Base-by-base conservation (phyloP, 2,329 filamentous ascomycete species). In the Chrysoporthe puriensis region DNA sequence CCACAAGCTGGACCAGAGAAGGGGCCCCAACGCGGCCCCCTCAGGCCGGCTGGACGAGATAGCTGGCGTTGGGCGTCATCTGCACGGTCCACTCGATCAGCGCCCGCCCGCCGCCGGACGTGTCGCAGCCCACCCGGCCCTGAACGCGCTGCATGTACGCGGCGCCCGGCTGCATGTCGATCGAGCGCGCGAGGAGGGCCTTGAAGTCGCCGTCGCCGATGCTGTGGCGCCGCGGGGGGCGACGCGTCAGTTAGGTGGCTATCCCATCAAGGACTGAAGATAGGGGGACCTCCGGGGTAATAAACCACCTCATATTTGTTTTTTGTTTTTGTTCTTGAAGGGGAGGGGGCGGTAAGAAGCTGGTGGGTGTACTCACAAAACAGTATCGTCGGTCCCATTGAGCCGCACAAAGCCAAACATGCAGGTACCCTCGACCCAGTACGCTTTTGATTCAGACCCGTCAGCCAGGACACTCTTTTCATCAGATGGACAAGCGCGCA, bases 381-480 rank as follows among this genome's bases (percentile, higher is more conserved):
- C 40, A 16, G 36, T 43, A 11, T 66, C 54, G 32, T 65, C 18
- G 13, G 54, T 34, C 18, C 50, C 62, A 42, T 68, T 63, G 4
- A 52, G 18, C n/a, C 66, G 59, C 48, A 46, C 60, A n/a, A 68
- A 61, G 2, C 62, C 66, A 21, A 68, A 68, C 62, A 65, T 11
- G 63, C 66, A 68, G 32, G 32, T 65, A 48, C 66, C 62, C 11
- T 43, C 18, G 9, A n/a, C 14, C 16, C 5, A 56, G 36, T 63
- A 63, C 6, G 36, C 62, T 63, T 48, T 46, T 34, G 21, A 46
- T 32, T 6, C 14, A 11, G 32, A 52, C 3, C 14, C 21, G 4
- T 54, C 14, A 54, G 50, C 26, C 21, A 54, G 50, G 11, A 0
- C 7, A 26, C 21, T 26, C 44, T 26, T 26, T 26, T 26, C 26